Base-by-base conservation (phyloP, 2,329 filamentous ascomycete species). In the Ophiostoma australiae region DNA sequence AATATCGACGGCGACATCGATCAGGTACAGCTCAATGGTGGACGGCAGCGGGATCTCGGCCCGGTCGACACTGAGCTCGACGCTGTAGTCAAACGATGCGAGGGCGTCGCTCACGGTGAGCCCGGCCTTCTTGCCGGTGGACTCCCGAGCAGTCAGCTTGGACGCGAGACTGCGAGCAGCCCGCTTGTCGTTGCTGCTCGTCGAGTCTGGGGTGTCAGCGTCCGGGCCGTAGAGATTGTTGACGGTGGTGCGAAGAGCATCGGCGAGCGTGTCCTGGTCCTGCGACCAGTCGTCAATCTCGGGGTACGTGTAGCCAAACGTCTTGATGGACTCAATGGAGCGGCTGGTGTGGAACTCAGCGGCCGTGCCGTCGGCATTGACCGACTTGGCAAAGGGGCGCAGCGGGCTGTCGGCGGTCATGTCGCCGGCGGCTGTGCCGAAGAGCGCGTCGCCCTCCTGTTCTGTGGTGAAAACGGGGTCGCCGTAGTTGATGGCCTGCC, bases 191-290 rank as follows among this genome's bases (percentile, higher is more conserved):
- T 61, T 63, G 15, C 20, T 52, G 17, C 23, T 58, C 10, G n/a
- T 13, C 52, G 52, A 27, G 23, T 58, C 52, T 10, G 52, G 52
- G n/a, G 52, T 31, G 11, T 13, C 23, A 13, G 35, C 66, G 8
- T 44, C 52, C 0, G 69, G 68, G 0, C 78, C 77, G 74, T 84
- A 85, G 3, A 93, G 78, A 0, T 79, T 82, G 71, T 86, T 83
- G 15, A 91, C 84, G 7, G 88, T 85, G 0, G 86, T 84, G 52
- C 87, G 84, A 41, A 92, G 82, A 75, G 90, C 89, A 72, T 85
- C 84, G 41, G 84, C 82, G 65, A 92, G 78, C 74, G 89, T 82
- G 72, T 87, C 83, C 1, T 85, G 80, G 3, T 84, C 84, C 78
- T 88, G 68, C 8, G 81, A 83, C 73, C 87, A 86, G 75, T 80